These are phyloP conservation scores for Phlyctochytrium planicorne DNA, from an alignment of 192 early-diverging fungal genomes.

Conservation along the genomic window DNA sequence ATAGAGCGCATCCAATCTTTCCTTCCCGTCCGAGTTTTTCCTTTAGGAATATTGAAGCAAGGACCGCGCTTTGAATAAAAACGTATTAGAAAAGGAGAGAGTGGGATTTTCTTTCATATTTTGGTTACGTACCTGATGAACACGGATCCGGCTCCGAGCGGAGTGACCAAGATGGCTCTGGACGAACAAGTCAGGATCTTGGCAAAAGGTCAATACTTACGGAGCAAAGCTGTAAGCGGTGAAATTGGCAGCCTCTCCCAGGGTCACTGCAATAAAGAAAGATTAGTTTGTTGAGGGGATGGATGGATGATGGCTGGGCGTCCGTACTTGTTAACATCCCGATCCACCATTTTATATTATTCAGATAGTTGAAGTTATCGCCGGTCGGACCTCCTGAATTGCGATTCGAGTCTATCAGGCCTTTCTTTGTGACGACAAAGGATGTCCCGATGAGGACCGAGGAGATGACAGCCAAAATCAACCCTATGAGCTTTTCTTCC, in stretches of 20 bases:
- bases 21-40: conserved; percentile 74
- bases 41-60: conserved; percentile 85
- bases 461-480: conserved; percentile 85
- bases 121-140: conserved; percentile 70
- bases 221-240: conserved; percentile 94
- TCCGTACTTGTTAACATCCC: conserved; percentile 67
- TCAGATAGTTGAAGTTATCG: conserved; percentile 77
- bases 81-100: conserved; percentile 5
- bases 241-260: conserved; percentile 95
- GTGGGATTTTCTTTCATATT: no score
- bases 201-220: no score
- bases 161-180: conserved; percentile 93
- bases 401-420: conserved; percentile 63
- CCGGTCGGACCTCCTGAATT: conserved; percentile 53
- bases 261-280: conserved; percentile 61
- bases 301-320: not conserved
- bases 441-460: conserved; percentile 86
- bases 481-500: conserved; percentile 63
- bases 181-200: no score
- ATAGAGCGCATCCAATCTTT: conserved; percentile 86
- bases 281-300: not conserved
- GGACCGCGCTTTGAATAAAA: conserved; percentile 62
- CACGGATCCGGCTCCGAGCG: conserved; percentile 87
- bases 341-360: conserved; percentile 87
- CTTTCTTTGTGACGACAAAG: conserved; percentile 93